Base-by-base conservation (phyloP, 306 rosid species). In the Quercus alba region DNA sequence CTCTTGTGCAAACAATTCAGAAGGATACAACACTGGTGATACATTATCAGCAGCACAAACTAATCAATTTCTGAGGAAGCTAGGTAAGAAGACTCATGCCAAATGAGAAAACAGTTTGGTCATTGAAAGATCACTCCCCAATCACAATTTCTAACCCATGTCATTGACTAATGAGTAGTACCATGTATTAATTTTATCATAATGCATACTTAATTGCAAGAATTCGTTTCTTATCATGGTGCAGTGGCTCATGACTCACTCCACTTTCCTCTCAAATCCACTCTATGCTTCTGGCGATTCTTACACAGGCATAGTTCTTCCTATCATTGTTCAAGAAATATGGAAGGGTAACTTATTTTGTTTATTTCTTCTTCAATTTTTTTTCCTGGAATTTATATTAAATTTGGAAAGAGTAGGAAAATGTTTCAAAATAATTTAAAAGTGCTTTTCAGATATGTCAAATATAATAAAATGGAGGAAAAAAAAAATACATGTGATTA, bases 211-310 rank as follows among this genome's bases (percentile, higher is more conserved):
- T 44, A 44, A 33, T 33, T 44, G 13, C 51, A 56, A 20, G 21
- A 56, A 56, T 6, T 18, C 20, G 9, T 57, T 57, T 57, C 63
- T 57, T 44, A 25, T 74, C 19, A 15, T 11, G 25, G 15, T 81
- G 78, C 78, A 90, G 94, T 91, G 95, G 92, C 56, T 91, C 72
- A 56, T 62, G 21, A 77, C 77, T 80, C 91, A 91, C 73, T 76
- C 92, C 6, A 46, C 78, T 18, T 91, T 91, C 75, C 55, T 19
- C n/a, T 49, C 87, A 17, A 87, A 91, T 82, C 86, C 88, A 57
- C 54, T 89, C 51, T 87, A 85, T 59, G 18, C 89, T 30, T 84
- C 84, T 72, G 93, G 95, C 28, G 89, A 85, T 44, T 91, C 93
- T 1, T 89, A 86, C 51, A 30, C 93, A 19, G 89, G 91, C 61